phyloP scores from a whole-genome alignment of 192 early-diverging fungal species.

The Backusella mclennaniae region DNA sequence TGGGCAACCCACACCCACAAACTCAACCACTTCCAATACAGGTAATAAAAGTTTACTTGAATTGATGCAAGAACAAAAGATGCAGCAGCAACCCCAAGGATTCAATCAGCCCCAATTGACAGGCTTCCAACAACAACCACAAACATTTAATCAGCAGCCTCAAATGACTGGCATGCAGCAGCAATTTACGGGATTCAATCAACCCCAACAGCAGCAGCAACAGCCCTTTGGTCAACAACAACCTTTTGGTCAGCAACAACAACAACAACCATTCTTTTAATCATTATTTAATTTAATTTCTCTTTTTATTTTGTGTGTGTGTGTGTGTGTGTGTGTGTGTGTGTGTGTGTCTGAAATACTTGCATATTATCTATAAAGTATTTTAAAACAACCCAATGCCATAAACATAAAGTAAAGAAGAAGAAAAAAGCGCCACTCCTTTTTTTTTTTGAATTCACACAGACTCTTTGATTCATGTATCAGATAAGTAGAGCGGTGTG shows the following conservation, averaged over 20 bases:
- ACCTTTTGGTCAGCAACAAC: slow-evolving; percentile 15
- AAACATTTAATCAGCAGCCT: slow-evolving; percentile 19
- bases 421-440: background rate
- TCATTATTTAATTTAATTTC: background rate
- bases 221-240: slow-evolving; percentile 2
- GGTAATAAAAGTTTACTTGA: slow-evolving; percentile 28
- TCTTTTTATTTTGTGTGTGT: background rate
- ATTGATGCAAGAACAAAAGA: slow-evolving; percentile 32
- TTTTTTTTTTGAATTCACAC: background rate
- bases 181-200: background rate
- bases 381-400: background rate
- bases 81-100: slow-evolving; percentile 11
- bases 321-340: background rate
- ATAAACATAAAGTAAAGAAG: background rate
- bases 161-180: slow-evolving; percentile 25
- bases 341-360: background rate
- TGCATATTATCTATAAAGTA: background rate
- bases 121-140: slow-evolving; percentile 13
- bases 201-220: background rate
- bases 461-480: background rate
- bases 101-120: slow-evolving; percentile 25
- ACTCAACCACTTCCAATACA: background rate
- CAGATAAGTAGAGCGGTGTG: background rate
- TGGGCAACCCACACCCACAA: slow-evolving; percentile 15
- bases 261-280: slow-evolving; percentile 4